Conservation (phyloP, 2,329 filamentous ascomycete species). For the Microascus cirrosus region DNA sequence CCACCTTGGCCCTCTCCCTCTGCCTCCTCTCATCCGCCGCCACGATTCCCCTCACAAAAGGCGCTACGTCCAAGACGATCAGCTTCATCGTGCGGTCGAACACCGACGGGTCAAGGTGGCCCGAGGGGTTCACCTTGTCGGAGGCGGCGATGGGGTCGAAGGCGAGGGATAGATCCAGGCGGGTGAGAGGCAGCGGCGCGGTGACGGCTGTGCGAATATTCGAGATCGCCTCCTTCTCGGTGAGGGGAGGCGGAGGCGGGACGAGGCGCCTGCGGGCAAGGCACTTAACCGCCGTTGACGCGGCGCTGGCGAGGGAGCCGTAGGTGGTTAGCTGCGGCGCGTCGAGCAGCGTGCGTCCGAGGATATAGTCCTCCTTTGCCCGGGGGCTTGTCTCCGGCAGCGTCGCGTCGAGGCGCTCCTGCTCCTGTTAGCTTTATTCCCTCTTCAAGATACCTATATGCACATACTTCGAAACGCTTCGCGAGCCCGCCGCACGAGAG, state of each 20-base stretch:
- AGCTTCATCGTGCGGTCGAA: constrained; percentile 62
- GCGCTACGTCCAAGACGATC: constrained; percentile 69
- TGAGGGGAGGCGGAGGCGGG: constrained; percentile 14
- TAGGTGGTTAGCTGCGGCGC: constrained; percentile 16
- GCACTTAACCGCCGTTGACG: constrained; percentile 13
- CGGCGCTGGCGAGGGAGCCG: constrained; percentile 11
- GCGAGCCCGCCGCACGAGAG: constrained; percentile 38
- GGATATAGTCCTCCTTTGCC: constrained; percentile 35
- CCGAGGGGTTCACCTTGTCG: constrained; percentile 24
- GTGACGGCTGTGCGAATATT: constrained; percentile 23
- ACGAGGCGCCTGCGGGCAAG: not conserved
- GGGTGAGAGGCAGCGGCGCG: constrained; percentile 20
- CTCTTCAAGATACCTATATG: not conserved
- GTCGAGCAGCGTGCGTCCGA: constrained; percentile 37
- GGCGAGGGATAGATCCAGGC: constrained; percentile 43
- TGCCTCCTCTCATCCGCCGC: constrained; percentile 63
- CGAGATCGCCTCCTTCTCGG: constrained; percentile 15
- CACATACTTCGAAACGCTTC: constrained; percentile 20
- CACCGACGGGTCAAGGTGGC: constrained; percentile 53
- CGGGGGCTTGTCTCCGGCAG: constrained; percentile 41
- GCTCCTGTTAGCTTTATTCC: constrained; percentile 4
- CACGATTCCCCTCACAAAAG: constrained; percentile 81
- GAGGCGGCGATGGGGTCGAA: constrained; percentile 49
- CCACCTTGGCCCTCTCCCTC: constrained; percentile 51
- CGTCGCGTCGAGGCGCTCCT: constrained; percentile 50